Evolutionary conservation across 2,329 filamentous ascomycete species (phyloP), one percentile per base, ranked within the genome.

Genomic region (Thielaviopsis punctulata): DNA sequence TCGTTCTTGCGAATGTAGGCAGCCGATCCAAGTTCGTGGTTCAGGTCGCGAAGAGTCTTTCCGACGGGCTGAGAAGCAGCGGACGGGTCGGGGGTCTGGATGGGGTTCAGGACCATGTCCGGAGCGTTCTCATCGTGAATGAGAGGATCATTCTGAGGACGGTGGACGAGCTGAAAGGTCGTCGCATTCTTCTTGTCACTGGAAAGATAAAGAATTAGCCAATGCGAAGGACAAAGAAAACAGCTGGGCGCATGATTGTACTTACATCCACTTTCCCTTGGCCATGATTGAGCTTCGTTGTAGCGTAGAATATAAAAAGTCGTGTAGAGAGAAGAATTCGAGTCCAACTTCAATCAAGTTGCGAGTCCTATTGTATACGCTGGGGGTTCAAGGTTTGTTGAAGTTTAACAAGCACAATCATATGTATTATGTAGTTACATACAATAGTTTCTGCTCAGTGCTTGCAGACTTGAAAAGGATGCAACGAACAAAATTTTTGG

Each of bases 121-220:
- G 90, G 85, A 52, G 87, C 89, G 61, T 82, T 76, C 61, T 83
- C 77, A 71, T 98, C 89, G 75, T 98, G 84, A 65, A 98, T 95
- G 61, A 90, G 79, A 46, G 93, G 92, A 66, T 98, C 92, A 79
- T 95, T 87, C 69, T 98, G 93, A 30, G 90, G 86, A 62, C 92
- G 86, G 69, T 95, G 86, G 61, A 96, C 87, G 64, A 98, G 84
- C 60, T 84, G 84, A 69, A 94, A 96, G 69, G 89, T 92, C 65
- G 86, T 84, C 60, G 92, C 89, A 56, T 77, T 84, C 69, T 95
- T 94, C 72, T 95, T 95, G 73, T 95, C 68, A 60, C 73, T 78
- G 56, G n/a, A 55, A 55, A 50, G 55, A 57, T 60, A 65, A 52
- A 65, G 61, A 21, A 7, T 18, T 49, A 48, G 19, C 33, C 18